Base-by-base conservation (phyloP, 345 rosid species). In the Alliaria petiolata region DNA sequence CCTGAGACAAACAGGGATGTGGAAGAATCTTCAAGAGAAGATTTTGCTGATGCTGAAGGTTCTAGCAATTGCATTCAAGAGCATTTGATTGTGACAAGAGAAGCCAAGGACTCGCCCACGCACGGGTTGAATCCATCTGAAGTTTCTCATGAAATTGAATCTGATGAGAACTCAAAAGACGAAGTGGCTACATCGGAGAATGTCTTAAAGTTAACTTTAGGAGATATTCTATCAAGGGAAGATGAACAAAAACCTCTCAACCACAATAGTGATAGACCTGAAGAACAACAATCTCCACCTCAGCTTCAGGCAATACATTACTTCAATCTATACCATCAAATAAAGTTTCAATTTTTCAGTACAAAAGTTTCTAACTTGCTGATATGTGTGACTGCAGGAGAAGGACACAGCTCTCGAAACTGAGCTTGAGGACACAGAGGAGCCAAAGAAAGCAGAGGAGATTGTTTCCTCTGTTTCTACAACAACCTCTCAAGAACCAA, bases 191-290 rank as follows among this genome's bases (percentile, higher is more conserved):
- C 65, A 20, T 62, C 15, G 49, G 79, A 74, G 40, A 68, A 64
- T 49, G 26, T 15, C 4, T 60, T 67, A 7, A 64, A 70, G 36
- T 30, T 78, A 47, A 82, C 89, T 26, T 81, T 86, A 44, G 82
- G 79, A 74, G 85, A 82, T 53, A 59, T 84, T 68, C 77, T 85
- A 34, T 75, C 81, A 46, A 75, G 62, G 55, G 68, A 65, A 64
- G 44, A 42, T 51, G 42, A 76, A 45, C 44, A 71, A 13, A 72
- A 62, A 42, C 39, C 78, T 14, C 31, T 33, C 28, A 14, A 61
- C 68, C 34, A 61, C 38, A 33, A 25, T 46, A 50, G 20, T 19
- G 47, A 60, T 75, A 75, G 64, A 52, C 59, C 8, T 36, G 69
- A 86, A 45, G 78, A 65, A 20, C 77, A 65, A 20, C 77, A 30